Evolutionary conservation across 495 filamentous ascomycete species (phyloP).

Genomic region (Penicillium pulvis): DNA sequence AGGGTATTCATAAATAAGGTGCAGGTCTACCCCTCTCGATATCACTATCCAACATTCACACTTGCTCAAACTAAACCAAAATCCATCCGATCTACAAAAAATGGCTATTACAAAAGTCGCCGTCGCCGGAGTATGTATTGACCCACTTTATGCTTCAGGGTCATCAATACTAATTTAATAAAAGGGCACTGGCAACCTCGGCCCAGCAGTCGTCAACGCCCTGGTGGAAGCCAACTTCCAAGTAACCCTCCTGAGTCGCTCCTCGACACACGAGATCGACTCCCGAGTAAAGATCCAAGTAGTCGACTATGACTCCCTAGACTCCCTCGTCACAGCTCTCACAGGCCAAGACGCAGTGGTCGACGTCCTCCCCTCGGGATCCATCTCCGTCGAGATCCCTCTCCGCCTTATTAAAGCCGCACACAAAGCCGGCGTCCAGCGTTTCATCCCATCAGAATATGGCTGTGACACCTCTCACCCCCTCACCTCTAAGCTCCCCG

Average conservation of each 20-base stretch:
- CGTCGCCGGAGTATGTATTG: slow-evolving; percentile 10
- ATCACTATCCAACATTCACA: background rate
- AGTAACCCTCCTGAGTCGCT: slow-evolving; percentile 60
- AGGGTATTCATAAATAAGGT: no score
- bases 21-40: background rate
- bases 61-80: background rate
- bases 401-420: slow-evolving; percentile 60
- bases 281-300: slow-evolving; percentile 41
- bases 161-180: background rate
- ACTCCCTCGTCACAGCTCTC: slow-evolving; percentile 45
- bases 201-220: slow-evolving; percentile 54
- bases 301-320: slow-evolving; percentile 59
- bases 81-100: background rate
- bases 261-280: slow-evolving; percentile 39
- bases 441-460: slow-evolving; percentile 68
- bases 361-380: slow-evolving; percentile 37
- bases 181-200: slow-evolving; percentile 63
- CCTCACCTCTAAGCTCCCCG: slow-evolving; percentile 33
- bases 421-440: slow-evolving; percentile 57
- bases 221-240: slow-evolving; percentile 57
- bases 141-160: background rate
- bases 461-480: slow-evolving; percentile 53
- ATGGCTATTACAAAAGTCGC: slow-evolving; percentile 17
- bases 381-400: slow-evolving; percentile 39
- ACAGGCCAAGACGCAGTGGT: slow-evolving; percentile 41